Percentiles rank a stretch among this genome's conserved stretches.
These are phyloP conservation scores for Arthrinium phaeospermum DNA, from an alignment of 2,329 filamentous ascomycete genomes.

Conservation along the genomic window DNA sequence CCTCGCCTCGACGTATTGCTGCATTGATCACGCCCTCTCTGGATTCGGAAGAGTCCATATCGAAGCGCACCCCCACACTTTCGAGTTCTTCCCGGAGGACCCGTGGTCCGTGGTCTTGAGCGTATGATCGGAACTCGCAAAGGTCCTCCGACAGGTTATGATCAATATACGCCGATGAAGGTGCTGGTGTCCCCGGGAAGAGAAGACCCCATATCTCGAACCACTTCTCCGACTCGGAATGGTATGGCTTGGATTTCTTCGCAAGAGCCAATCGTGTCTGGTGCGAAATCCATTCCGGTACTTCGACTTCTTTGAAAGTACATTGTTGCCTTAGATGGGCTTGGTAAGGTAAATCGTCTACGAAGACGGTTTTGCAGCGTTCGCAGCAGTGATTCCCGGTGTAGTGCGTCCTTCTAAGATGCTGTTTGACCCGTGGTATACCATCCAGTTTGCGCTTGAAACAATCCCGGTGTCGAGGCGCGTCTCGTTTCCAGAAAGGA, in stretches of 20 bases:
- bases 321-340: neutral
- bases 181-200: neutral
- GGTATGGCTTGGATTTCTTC: neutral
- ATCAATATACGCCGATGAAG: neutral
- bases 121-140: neutral
- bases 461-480: neutral
- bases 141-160: neutral
- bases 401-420: neutral
- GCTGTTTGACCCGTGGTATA: neutral
- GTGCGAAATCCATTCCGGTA: neutral
- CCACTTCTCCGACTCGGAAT: neutral
- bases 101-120: neutral
- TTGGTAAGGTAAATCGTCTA: neutral
- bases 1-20: too few species aligned
- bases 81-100: neutral
- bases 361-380: neutral
- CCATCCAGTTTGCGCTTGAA: neutral
- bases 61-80: too few species aligned
- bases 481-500: neutral
- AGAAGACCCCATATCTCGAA: neutral
- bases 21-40: too few species aligned
- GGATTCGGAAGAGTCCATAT: too few species aligned
- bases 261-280: neutral
- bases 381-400: neutral
- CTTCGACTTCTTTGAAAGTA: neutral